phyloP scores from a whole-genome alignment of 176 grass and related monocot species.

The Oryza glumipatula region DNA sequence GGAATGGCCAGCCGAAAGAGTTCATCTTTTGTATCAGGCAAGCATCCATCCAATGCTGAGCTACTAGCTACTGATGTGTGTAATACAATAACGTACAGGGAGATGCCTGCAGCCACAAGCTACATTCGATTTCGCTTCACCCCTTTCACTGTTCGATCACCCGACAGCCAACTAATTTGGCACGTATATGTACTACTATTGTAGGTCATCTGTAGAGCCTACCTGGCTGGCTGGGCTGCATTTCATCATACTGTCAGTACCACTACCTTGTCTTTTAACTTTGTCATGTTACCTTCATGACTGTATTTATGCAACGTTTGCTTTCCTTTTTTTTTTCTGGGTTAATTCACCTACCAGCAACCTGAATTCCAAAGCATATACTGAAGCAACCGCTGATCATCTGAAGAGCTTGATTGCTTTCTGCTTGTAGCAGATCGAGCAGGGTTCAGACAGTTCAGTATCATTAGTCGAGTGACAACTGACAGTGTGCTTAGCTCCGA shows the following conservation, averaged over 20 bases:
- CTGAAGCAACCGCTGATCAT: not conserved
- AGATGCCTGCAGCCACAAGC: slow-evolving; percentile 12
- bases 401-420: not conserved
- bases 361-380: not conserved
- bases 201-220: not conserved
- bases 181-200: not conserved
- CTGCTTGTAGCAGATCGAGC: not conserved
- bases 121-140: not conserved
- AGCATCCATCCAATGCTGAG: not conserved
- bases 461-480: not conserved
- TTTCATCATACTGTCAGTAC: not conserved
- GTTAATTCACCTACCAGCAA: slow-evolving; percentile 1
- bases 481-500: not conserved
- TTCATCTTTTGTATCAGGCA: not conserved
- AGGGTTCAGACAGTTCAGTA: not conserved
- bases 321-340: not conserved
- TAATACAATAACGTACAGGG: not conserved
- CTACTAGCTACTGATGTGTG: not conserved
- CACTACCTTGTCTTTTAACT: slow-evolving; percentile 4
- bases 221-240: not conserved
- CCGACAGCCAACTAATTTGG: slow-evolving; percentile 37
- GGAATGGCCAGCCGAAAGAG: not conserved
- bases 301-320: not conserved
- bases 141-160: not conserved
- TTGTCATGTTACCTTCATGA: slow-evolving; percentile 10